Conservation (phyloP, 495 filamentous ascomycete species). For the Jackrogersella minutella region DNA sequence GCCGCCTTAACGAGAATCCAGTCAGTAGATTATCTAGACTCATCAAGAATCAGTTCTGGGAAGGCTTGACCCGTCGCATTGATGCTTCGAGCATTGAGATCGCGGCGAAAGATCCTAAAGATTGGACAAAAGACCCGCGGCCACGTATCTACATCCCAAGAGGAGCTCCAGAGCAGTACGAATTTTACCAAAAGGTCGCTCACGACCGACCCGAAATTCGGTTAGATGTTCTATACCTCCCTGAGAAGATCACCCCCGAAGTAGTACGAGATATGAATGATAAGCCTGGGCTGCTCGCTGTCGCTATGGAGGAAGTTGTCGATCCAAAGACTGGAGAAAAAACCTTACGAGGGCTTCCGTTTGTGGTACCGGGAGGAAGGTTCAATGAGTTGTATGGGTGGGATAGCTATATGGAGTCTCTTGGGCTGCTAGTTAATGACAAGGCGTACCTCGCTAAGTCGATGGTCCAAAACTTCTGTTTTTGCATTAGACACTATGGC, state of each 20-base stretch:
- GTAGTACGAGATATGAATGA: slow-evolving; percentile 75
- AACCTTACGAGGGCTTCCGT: slow-evolving; percentile 80
- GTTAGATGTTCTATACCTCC: slow-evolving; percentile 82
- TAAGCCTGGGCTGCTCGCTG: slow-evolving; percentile 86
- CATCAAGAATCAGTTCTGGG: slow-evolving; percentile 90
- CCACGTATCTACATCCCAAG: slow-evolving; percentile 91
- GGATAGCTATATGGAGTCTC: slow-evolving; percentile 97
- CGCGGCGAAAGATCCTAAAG: slow-evolving; percentile 87
- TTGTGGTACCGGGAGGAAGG: slow-evolving; percentile 92
- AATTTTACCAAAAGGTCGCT: slow-evolving; percentile 84
- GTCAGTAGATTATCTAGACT: slow-evolving; percentile 84
- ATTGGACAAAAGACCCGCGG: slow-evolving; percentile 85
- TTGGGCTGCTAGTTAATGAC: slow-evolving; percentile 83
- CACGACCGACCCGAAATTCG: slow-evolving; percentile 77
- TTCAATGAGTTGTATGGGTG: slow-evolving; percentile 98
- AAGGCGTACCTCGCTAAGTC: slow-evolving; percentile 84
- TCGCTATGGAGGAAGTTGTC: slow-evolving; percentile 81
- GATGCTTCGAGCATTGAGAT: slow-evolving; percentile 87
- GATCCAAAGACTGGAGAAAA: slow-evolving; percentile 71
- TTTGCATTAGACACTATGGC: slow-evolving; percentile 97
- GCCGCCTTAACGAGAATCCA: slow-evolving; percentile 89
- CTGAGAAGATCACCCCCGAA: slow-evolving; percentile 75
- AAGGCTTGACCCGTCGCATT: slow-evolving; percentile 83
- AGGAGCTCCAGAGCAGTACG: slow-evolving; percentile 85
- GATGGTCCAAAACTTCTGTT: slow-evolving; percentile 96